Conservation (phyloP, 78 protist genomes). For the slime mould (Dictyostelium discoideum) region dicty_2.7 NC_007090.3:2996501-2997000, state of each 20-base stretch:
- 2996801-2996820: slow-evolving; percentile 59
- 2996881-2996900: slow-evolving; percentile 77
- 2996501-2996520: too few species aligned
- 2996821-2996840: slow-evolving; percentile 63
- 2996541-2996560: too few species aligned
- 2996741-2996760: slow-evolving; percentile 38
- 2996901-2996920: slow-evolving; percentile 72
- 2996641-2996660: slow-evolving; percentile 23
- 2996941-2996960: background rate
- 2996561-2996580: too few species aligned
- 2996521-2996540: too few species aligned
- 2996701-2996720: slow-evolving; percentile 83
- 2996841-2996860: slow-evolving; percentile 85
- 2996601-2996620: background rate
- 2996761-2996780: slow-evolving; percentile 67
- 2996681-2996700: slow-evolving; percentile 65
- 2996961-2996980: background rate
- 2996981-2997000: slow-evolving; percentile 22
- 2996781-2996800: slow-evolving; percentile 57
- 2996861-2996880: slow-evolving; percentile 71
- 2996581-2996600: too few species aligned
- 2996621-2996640: background rate
- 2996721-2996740: slow-evolving; percentile 81
- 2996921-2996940: slow-evolving; percentile 1
- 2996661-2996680: background rate